These are phyloP conservation scores for Hanseniaspora occidentalis DNA, from an alignment of 805 yeast species.

Conservation along the genomic window DNA sequence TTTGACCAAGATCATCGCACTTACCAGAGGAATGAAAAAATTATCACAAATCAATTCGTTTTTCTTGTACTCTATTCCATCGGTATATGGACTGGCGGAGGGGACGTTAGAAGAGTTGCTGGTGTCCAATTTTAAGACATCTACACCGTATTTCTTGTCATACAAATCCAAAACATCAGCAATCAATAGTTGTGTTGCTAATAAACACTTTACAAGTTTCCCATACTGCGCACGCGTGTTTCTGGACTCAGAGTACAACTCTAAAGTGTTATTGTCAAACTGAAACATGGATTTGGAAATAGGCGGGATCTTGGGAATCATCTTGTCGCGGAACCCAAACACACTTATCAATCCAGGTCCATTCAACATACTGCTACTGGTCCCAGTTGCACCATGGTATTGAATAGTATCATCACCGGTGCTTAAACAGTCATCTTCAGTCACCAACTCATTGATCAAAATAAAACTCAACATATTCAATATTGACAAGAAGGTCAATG, in stretches of 20 bases:
- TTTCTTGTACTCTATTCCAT: too few species aligned
- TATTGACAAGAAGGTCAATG: neutral
- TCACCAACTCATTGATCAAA: neutral
- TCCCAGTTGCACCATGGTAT: neutral
- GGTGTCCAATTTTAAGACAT: constrained; percentile 5
- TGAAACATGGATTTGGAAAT: constrained; percentile 20
- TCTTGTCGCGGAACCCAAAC: too few species aligned
- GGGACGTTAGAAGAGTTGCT: too few species aligned
- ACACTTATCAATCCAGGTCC: too few species aligned
- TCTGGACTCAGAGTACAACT: constrained; percentile 5
- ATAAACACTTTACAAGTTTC: neutral
- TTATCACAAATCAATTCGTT: constrained; percentile 14
- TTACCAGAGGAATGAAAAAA: constrained; percentile 13
- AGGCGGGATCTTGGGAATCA: constrained; percentile 20
- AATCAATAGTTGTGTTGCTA: neutral
- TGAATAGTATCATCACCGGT: neutral
- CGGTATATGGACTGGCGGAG: too few species aligned
- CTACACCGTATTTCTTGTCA: neutral
- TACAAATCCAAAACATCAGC: neutral
- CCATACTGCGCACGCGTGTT: neutral
- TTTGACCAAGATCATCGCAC: constrained; percentile 12
- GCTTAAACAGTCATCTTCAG: neutral
- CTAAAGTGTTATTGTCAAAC: constrained; percentile 10
- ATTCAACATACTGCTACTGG: constrained; percentile 15
- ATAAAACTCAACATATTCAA: neutral